Evolutionary conservation across 257 asterid genomes (phyloP).

Genomic region (Capsicum rhomboideum): DNA sequence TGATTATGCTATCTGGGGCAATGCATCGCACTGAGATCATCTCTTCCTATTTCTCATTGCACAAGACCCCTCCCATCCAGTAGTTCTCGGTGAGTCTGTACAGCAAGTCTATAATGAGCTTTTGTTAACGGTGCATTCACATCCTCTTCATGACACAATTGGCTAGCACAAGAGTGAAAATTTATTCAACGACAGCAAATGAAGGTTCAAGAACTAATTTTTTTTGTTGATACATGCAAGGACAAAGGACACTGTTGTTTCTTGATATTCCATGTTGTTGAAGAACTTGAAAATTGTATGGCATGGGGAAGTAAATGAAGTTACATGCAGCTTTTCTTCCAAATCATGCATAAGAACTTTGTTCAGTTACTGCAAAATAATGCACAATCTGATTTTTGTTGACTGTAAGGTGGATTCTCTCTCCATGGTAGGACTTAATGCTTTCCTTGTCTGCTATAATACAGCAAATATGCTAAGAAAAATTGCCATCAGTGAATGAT

Average conservation of each 20-base stretch:
- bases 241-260: no score
- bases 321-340: background rate
- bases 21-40: background rate
- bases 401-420: background rate
- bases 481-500: background rate
- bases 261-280: background rate
- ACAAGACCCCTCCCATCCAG: background rate
- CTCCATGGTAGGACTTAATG: background rate
- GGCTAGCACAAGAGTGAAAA: background rate
- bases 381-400: background rate
- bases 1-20: background rate
- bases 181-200: background rate
- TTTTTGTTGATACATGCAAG: background rate
- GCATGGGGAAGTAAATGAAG: background rate
- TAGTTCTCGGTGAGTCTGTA: background rate
- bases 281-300: background rate
- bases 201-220: background rate
- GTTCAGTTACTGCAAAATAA: background rate
- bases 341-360: background rate
- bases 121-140: background rate
- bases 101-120: background rate
- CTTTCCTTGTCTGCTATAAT: background rate
- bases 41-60: background rate
- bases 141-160: background rate
- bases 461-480: background rate